phyloP scores from a whole-genome alignment of 345 rosid genomes.

The thale cress (Arabidopsis thaliana) region TAIR10.1 NC_003070.9:2569501-2570000 shows the following conservation, averaged over 20 bases:
- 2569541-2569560: slow-evolving; percentile 66
- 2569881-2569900: neutral
- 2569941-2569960: slow-evolving; percentile 8
- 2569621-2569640: slow-evolving; percentile 94
- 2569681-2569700: slow-evolving; percentile 16
- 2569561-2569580: slow-evolving; percentile 98
- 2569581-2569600: slow-evolving; percentile 98
- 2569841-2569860: neutral
- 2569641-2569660: slow-evolving; percentile 98
- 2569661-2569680: slow-evolving; percentile 28
- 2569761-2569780: neutral
- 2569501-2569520: slow-evolving; percentile 19
- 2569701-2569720: slow-evolving; percentile 4
- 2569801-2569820: neutral
- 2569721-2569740: slow-evolving; percentile 1
- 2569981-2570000: neutral
- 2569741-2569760: neutral
- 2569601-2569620: slow-evolving; percentile 98
- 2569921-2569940: slow-evolving; percentile 19
- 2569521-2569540: slow-evolving; percentile 13
- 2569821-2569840: neutral
- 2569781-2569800: neutral
- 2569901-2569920: slow-evolving; percentile 13
- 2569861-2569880: neutral
- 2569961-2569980: neutral